Percentiles rank a stretch among this genome's conserved stretches.
Evolutionary conservation across 768 basidiomycete species (phyloP).

Genomic region (Tephrocybe sp.): DNA sequence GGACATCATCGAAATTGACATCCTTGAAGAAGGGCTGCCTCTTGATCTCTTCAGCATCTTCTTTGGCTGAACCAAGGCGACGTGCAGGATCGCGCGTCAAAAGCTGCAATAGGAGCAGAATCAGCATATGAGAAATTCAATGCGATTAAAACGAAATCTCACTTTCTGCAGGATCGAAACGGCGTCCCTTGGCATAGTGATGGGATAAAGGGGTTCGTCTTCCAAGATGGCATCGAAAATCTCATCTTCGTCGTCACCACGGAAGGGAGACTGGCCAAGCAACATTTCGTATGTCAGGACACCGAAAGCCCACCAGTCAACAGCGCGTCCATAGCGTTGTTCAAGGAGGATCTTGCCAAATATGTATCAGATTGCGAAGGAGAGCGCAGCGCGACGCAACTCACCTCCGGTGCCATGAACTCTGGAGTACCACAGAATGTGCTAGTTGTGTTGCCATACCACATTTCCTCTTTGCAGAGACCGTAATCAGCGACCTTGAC

Average conservation of each 20-base stretch:
- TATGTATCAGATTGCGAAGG: neutral
- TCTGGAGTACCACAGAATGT: slow-evolving; percentile 99
- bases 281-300: slow-evolving; percentile 99
- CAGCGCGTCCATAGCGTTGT: slow-evolving; percentile 96
- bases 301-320: slow-evolving; percentile 99
- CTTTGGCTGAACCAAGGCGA: slow-evolving; percentile 87
- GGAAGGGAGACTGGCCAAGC: slow-evolving; percentile 97
- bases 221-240: slow-evolving; percentile 99
- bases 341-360: slow-evolving; percentile 86
- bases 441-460: slow-evolving; percentile 92
- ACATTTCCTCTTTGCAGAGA: slow-evolving; percentile 99
- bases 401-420: slow-evolving; percentile 99
- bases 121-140: neutral
- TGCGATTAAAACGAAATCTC: slow-evolving; percentile 7
- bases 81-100: slow-evolving; percentile 89
- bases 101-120: slow-evolving; percentile 45
- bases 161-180: slow-evolving; percentile 96
- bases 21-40: slow-evolving; percentile 98
- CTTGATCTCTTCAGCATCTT: slow-evolving; percentile 97
- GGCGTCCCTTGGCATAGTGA: slow-evolving; percentile 98
- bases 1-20: slow-evolving; percentile 94
- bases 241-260: slow-evolving; percentile 99
- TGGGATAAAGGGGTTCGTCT: slow-evolving; percentile 97
- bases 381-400: slow-evolving; percentile 10
- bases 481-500: slow-evolving; percentile 99